phyloP scores from a whole-genome alignment of 768 basidiomycete genomes.

The Leucosporidium yakuticum region DNA sequence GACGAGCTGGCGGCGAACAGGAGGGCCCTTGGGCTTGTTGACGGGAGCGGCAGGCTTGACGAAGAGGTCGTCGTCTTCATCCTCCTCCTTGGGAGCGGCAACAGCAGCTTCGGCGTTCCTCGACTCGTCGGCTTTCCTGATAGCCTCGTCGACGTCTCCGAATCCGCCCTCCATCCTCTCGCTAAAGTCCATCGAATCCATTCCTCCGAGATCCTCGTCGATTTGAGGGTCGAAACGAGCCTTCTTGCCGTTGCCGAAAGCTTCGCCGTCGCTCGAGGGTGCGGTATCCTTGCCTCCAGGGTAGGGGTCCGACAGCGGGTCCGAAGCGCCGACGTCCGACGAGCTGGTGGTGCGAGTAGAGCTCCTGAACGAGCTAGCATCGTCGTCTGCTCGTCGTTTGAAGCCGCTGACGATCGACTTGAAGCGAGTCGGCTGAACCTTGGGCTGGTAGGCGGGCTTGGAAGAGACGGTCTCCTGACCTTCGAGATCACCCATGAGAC shows the following conservation, averaged over 20 bases:
- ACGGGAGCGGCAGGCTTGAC: constrained; percentile 30
- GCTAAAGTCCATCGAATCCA: constrained; percentile 30
- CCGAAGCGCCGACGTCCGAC: constrained; percentile 37
- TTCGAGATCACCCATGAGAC: constrained; percentile 68
- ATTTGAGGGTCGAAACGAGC: constrained; percentile 19
- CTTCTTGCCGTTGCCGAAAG: constrained; percentile 41
- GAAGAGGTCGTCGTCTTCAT: constrained; percentile 37
- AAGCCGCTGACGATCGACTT: neutral
- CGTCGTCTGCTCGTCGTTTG: constrained; percentile 24
- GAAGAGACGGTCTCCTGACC: constrained; percentile 30
- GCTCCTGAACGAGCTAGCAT: constrained; percentile 12
- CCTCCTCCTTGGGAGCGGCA: constrained; percentile 27
- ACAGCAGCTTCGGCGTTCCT: constrained; percentile 34
- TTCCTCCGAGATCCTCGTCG: constrained; percentile 17
- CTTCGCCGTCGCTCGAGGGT: constrained; percentile 56
- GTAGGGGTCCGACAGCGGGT: constrained; percentile 44
- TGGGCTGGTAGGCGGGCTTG: neutral
- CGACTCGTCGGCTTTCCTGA: constrained; percentile 26
- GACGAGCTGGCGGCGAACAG: constrained; percentile 34
- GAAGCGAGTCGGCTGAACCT: neutral
- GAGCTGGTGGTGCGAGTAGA: constrained; percentile 9
- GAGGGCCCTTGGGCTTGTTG: constrained; percentile 31
- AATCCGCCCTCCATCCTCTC: constrained; percentile 32
- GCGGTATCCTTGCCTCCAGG: constrained; percentile 39
- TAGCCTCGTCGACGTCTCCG: constrained; percentile 30